Base-by-base conservation (phyloP, 2,329 filamentous ascomycete species). In the Cordyceps pruinosa region DNA sequence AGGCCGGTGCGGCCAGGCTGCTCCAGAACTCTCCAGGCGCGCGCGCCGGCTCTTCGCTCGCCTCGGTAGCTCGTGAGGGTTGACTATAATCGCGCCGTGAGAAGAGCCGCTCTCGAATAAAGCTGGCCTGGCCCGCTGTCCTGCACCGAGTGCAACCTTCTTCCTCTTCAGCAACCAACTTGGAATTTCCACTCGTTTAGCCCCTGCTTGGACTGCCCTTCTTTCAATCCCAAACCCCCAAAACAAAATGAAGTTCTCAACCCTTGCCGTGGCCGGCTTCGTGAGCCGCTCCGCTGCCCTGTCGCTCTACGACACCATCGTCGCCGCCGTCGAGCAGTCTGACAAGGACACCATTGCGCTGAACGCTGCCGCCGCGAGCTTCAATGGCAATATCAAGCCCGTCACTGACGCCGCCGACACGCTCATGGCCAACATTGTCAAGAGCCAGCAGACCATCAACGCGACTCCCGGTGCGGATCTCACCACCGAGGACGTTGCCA, bases 11-110 rank as follows among this genome's bases (percentile, higher is more conserved):
- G 35, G 15, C 35, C 7, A 17, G 35, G 17, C 9, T 7, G 19
- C 44, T 34, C 32, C 23, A 35, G 37, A 30, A 30, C 10, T 26
- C 19, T 49, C 30, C 30, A 49, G 28, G n/a, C n/a, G n/a, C n/a
- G n/a, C n/a, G 44, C 8, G 42, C 42, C 13, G 30, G 9, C 9
- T 21, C 25, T 23, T 6, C 41, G 4, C 13, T 48, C 8, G 28
- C 54, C 54, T 56, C 46, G 54, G 54, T 28, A 56, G 54, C 54
- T 50, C 23, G 54, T 56, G 54, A 49, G 54, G 12, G 8, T 41
- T 9, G 8, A 25, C 12, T 2, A 4, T 6, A 13, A 21, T 8
- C 7, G 17, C 21, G 30, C 12, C 6, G 7, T 15, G 15, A 44
- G 12, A 44, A 44, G 28, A 35, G 28, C 19, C n/a, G 17, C 10